These are phyloP conservation scores for Phytophthora quininea DNA, from an alignment of 352 stramenopile species.

Conservation along the genomic window DNA sequence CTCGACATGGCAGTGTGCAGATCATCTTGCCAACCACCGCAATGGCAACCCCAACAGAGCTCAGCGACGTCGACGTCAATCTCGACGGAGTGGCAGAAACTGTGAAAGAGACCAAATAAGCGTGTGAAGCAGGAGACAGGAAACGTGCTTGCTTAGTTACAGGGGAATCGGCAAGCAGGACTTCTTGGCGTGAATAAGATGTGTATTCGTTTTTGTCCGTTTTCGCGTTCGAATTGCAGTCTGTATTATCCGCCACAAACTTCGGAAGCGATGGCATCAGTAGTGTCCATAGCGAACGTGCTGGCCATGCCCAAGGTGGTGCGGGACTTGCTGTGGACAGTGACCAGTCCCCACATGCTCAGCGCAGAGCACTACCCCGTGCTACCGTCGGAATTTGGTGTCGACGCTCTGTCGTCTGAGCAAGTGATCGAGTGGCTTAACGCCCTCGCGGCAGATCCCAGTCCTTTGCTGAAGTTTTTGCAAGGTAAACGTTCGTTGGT, in stretches of 20 bases:
- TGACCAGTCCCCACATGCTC: slow-evolving; percentile 68
- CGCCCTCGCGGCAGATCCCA: slow-evolving; percentile 45
- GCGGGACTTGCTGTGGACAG: slow-evolving; percentile 67
- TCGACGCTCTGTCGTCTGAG: slow-evolving; percentile 27
- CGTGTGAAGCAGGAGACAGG: background rate
- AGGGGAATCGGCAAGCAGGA: background rate
- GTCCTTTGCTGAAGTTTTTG: slow-evolving; percentile 55
- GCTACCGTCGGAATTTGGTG: slow-evolving; percentile 47
- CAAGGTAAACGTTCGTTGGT: slow-evolving; percentile 33
- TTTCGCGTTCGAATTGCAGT: background rate
- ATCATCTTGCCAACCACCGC: slow-evolving; percentile 46
- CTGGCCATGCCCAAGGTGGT: slow-evolving; percentile 56
- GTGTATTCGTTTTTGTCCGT: slow-evolving; percentile 1
- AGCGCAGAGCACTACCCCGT: slow-evolving; percentile 44
- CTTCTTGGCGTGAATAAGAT: background rate
- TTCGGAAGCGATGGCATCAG: slow-evolving; percentile 12
- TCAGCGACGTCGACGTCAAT: slow-evolving; percentile 42
- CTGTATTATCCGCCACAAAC: slow-evolving; percentile 23
- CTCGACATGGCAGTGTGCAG: slow-evolving; percentile 71
- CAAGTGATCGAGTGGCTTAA: slow-evolving; percentile 56
- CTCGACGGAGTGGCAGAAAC: slow-evolving; percentile 29
- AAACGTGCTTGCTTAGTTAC: background rate
- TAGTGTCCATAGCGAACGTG: slow-evolving; percentile 8
- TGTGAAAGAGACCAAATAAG: slow-evolving; percentile 33
- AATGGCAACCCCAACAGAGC: slow-evolving; percentile 23